Evolutionary conservation across 352 stramenopile genomes (phyloP).

Genomic region (Globisporangium takayamanum): DNA sequence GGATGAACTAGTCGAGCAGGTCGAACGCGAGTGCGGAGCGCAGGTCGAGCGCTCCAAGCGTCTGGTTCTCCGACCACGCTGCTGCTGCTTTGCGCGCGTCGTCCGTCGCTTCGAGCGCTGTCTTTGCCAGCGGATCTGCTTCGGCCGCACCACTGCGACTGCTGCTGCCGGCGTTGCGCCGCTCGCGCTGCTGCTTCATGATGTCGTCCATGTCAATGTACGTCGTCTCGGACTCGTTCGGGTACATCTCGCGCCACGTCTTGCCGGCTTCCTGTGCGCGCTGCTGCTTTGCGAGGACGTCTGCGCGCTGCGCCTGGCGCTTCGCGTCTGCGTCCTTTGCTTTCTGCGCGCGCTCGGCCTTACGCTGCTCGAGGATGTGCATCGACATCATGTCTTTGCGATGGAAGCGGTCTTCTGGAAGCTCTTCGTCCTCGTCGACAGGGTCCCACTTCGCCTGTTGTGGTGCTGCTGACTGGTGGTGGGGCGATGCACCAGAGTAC

Average conservation of each 20-base stretch:
- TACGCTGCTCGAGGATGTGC: conserved; percentile 75
- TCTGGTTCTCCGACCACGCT: conserved; percentile 43
- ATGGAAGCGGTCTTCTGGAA: conserved; percentile 76
- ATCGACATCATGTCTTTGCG: conserved; percentile 84
- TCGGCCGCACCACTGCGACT: too few relatives aligned
- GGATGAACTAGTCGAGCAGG: conserved; percentile 23
- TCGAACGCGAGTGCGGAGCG: conserved; percentile 65
- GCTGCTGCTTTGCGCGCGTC: conserved; percentile 34
- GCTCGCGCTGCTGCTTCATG: conserved; percentile 36
- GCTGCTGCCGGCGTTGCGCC: conserved; percentile 13
- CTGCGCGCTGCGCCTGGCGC: conserved; percentile 27
- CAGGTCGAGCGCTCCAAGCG: conserved; percentile 27
- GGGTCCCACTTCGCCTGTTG: conserved; percentile 37
- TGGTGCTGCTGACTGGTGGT: not conserved
- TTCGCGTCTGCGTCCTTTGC: conserved; percentile 49
- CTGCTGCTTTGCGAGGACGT: conserved; percentile 50
- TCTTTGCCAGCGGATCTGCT: conserved; percentile 5
- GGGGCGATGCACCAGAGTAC: not conserved
- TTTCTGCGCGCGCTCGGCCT: conserved; percentile 53
- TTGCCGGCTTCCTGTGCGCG: conserved; percentile 51
- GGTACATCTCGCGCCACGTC: conserved; percentile 77
- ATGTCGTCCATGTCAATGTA: conserved; percentile 77
- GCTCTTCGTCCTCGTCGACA: conserved; percentile 66
- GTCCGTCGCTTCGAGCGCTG: conserved; percentile 23
- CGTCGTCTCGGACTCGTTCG: conserved; percentile 64